Base-by-base conservation (phyloP, 306 rosid genomes). In the Hippophae gyantsensis region DNA sequence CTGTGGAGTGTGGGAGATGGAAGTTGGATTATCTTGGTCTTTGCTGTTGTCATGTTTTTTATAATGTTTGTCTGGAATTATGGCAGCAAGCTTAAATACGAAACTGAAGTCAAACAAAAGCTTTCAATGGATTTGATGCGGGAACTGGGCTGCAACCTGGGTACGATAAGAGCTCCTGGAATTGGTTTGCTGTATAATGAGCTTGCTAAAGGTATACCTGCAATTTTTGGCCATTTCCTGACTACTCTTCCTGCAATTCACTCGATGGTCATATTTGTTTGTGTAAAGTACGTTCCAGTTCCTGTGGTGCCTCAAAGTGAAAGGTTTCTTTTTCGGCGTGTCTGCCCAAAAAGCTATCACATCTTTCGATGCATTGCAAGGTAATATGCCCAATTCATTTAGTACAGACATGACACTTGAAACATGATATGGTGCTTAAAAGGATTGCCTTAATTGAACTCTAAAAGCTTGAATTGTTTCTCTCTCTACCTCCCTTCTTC, bases 121-220 rank as follows among this genome's bases (percentile, higher is more conserved):
- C 78, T 90, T 50, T 90, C 97, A 14, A 84, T 58, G 80, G 89
- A 90, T 79, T 68, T 90, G 62, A 84, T 90, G 90, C 76, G 89
- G 64, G 85, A 87, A 64, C 73, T 90, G 56, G 95, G 97, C 79
- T 79, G 82, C 71, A 85, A 84, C 72, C 95, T 90, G 10, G 97
- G 97, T 77, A 90, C 95, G 27, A 70, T 90, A 59, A 79, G 97
- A 74, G 94, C 97, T 77, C 97, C 97, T 48, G 97, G 97, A 64
- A 87, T 90, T 32, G 97, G 97, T 63, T 85, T 90, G 70, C 81
- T 90, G 47, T 90, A 90, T 69, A 90, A 90, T 78, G 97, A 90
- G 78, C 78, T 90, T 73, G 97, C 79, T 71, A 90, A 87, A 80
- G 97, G 97, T 69, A 74, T 90, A 77, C 97, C 97, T 10, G 97